Conservation (phyloP, 1,284 basidiomycete species). For the Fomitopsis betulina region DNA sequence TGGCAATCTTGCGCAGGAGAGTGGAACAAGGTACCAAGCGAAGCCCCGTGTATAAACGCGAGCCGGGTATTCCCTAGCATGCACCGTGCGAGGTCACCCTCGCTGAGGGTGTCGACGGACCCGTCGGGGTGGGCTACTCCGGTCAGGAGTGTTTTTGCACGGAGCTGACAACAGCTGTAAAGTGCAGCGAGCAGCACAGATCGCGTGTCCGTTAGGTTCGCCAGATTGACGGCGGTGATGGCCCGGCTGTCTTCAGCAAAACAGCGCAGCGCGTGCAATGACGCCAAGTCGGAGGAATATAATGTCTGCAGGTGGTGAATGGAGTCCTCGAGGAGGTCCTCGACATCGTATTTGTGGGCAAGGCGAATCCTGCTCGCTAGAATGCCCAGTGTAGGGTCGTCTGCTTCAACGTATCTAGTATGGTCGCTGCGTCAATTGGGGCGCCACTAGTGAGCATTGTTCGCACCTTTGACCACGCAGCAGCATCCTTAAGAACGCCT, state of each 20-base stretch:
- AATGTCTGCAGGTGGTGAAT: background rate
- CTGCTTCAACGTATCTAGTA: too few relatives aligned
- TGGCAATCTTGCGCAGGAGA: too few relatives aligned
- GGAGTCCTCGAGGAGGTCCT: background rate
- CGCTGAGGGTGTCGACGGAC: background rate
- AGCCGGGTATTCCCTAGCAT: background rate
- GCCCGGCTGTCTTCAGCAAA: too few relatives aligned
- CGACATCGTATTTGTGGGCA: slow-evolving; percentile 4
- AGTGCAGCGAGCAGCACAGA: slow-evolving; percentile 1
- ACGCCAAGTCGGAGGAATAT: background rate
- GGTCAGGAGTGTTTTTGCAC: background rate
- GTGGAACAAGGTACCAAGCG: background rate
- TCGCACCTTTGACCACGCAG: background rate
- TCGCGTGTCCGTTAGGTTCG: background rate
- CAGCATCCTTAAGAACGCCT: background rate
- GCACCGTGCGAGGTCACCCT: background rate
- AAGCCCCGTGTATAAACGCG: background rate
- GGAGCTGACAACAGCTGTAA: slow-evolving; percentile 2
- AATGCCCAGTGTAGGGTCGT: too few relatives aligned
- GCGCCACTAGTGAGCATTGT: too few relatives aligned
- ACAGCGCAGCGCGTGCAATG: too few relatives aligned
- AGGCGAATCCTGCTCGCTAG: slow-evolving; percentile 1
- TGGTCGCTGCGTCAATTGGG: too few relatives aligned
- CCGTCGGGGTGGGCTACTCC: background rate
- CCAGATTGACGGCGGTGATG: slow-evolving; percentile 1